A percentile compares a stretch with the other conserved stretches of the same genome.
Evolutionary conservation across 768 basidiomycete genomes (phyloP).

Genomic region (Kwoniella mangroviensis): DNA sequence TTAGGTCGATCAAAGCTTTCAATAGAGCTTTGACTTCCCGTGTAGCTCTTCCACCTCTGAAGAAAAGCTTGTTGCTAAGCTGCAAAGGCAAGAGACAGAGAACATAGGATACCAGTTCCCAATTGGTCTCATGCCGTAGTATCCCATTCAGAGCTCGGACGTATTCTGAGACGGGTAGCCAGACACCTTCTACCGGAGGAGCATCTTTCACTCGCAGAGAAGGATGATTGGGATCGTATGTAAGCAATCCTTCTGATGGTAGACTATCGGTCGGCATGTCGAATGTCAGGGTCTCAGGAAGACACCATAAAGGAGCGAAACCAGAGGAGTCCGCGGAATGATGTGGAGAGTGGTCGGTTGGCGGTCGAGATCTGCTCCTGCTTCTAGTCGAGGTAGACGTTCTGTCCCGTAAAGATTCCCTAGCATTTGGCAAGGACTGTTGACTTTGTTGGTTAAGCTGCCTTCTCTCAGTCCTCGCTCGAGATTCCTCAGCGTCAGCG

Average conservation of each 20-base stretch:
- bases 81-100: constrained; percentile 89
- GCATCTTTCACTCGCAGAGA: constrained; percentile 42
- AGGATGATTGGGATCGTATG: constrained; percentile 57
- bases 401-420: constrained; percentile 26
- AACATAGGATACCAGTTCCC: constrained; percentile 92
- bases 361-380: constrained; percentile 53
- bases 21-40: constrained; percentile 68
- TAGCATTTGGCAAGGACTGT: not conserved
- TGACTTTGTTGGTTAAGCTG: constrained; percentile 9
- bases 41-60: constrained; percentile 85
- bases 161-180: constrained; percentile 76
- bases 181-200: constrained; percentile 53
- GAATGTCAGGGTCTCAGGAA: constrained; percentile 51
- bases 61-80: constrained; percentile 91
- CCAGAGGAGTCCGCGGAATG: constrained; percentile 17
- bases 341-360: constrained; percentile 10
- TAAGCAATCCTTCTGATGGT: constrained; percentile 61
- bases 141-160: constrained; percentile 68
- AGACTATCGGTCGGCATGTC: constrained; percentile 60
- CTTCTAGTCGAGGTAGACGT: constrained; percentile 42
- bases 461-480: constrained; percentile 19
- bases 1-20: constrained; percentile 65
- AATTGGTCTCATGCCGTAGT: constrained; percentile 75
- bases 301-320: constrained; percentile 65
- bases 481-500: constrained; percentile 26